Conservation (phyloP, 306 rosid species). For the Astragalus glycyphyllos region DNA sequence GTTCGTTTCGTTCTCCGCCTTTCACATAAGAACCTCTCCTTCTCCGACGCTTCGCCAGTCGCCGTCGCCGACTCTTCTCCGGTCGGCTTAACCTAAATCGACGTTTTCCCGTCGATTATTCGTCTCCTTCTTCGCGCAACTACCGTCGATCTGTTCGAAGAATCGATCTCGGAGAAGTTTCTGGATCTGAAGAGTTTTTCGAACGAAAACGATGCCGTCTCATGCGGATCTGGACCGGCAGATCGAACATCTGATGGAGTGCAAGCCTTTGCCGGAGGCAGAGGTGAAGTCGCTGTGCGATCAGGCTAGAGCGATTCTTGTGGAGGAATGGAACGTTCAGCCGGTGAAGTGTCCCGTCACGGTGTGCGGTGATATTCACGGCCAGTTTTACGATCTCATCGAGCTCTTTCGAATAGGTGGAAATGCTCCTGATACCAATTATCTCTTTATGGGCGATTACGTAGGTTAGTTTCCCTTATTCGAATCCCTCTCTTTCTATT, state of each 20-base stretch:
- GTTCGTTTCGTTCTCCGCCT: constrained; percentile 47
- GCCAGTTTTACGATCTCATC: constrained; percentile 97
- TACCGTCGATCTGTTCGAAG: constrained; percentile 42
- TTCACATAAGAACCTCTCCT: constrained; percentile 46
- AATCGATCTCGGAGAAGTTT: neutral
- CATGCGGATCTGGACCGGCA: constrained; percentile 99
- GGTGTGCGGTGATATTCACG: constrained; percentile 95
- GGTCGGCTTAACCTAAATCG: constrained; percentile 1
- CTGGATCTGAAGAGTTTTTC: constrained; percentile 56
- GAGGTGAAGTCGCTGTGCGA: constrained; percentile 94
- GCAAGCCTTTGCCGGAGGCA: constrained; percentile 90
- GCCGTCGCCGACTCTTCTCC: constrained; percentile 42
- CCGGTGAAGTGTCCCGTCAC: constrained; percentile 99
- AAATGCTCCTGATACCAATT: constrained; percentile 90
- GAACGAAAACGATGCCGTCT: constrained; percentile 77
- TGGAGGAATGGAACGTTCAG: constrained; percentile 98
- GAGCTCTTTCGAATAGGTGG: constrained; percentile 99
- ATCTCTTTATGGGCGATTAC: constrained; percentile 97
- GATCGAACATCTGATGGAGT: constrained; percentile 98
- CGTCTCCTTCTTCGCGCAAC: neutral
- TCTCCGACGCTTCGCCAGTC: constrained; percentile 39
- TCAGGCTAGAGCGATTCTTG: constrained; percentile 92
- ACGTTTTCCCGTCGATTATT: constrained; percentile 1
- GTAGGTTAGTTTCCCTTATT: constrained; percentile 68
- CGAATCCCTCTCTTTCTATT: neutral